Evolutionary conservation across 345 rosid species (phyloP), one percentile per base, ranked within the genome.

Genomic region (Hibiscus mutabilis): DNA sequence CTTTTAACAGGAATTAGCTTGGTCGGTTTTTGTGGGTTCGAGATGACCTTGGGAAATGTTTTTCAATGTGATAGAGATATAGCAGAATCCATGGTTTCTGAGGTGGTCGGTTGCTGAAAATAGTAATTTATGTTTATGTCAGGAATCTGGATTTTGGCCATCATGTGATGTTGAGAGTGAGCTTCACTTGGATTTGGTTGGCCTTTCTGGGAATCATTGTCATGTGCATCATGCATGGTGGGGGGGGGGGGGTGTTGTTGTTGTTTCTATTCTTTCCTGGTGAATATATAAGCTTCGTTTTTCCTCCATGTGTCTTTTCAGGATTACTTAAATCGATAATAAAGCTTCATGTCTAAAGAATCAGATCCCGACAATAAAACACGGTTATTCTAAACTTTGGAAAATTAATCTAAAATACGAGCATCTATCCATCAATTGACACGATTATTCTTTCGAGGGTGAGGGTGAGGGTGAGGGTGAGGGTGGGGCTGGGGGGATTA

Each of bases 1-100:
- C 12, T 22, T 24, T 16, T 6, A 11, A 13, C 14, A 42, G 25
- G 12, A 21, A 0, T 59, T 15, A 18, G 16, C 44, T 60, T 44
- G 74, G 66, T 71, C 66, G 67, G 74, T 60, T 71, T 71, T 42
- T 37, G 64, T 25, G 55, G 18, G 55, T 60, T 71, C 58, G 74
- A 59, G 40, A 35, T 42, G 40, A 0, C 5, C 9, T 57, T 4
- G 73, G 63, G 73, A 57, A 70, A 25, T 33, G 73, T 42, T 14
- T 2, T 37, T 24, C 31, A 13, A 55, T 69, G 19, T 22, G 25
- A 25, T 25, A 25, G 27, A 25, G 27, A 25, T 25, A 25, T 25
- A n/a, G n/a, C 56, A 24, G 27, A 42, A 22, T 8, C 40, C 66
- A 59, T 24, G 0, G 42, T 11, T 44, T 71, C 47, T 24, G 57